These are phyloP conservation scores for Cairneyella variabilis DNA, from an alignment of 495 filamentous ascomycete species.

Conservation along the genomic window DNA sequence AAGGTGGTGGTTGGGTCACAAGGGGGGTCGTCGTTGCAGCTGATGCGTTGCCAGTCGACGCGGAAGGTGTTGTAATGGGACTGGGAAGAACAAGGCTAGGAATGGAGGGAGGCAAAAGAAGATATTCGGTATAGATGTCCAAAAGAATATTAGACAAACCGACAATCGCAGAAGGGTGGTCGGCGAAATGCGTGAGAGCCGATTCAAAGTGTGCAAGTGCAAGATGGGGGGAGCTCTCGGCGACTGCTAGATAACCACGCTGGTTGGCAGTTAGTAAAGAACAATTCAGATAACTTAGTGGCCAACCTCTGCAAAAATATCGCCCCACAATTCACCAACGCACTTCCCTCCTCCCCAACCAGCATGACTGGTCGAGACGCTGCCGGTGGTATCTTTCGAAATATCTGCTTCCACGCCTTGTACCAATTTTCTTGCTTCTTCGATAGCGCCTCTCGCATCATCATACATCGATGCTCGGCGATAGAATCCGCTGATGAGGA, in stretches of 20 bases:
- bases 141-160: conserved; percentile 79
- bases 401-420: conserved; percentile 50
- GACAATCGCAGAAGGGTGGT: conserved; percentile 79
- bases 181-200: conserved; percentile 65
- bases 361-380: conserved; percentile 48
- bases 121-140: conserved; percentile 72
- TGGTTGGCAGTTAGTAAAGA: conserved; percentile 37
- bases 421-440: conserved; percentile 74
- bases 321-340: conserved; percentile 75
- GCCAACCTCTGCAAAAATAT: conserved; percentile 68
- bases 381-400: conserved; percentile 44
- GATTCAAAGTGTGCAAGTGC: conserved; percentile 75
- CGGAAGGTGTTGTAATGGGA: conserved; percentile 7
- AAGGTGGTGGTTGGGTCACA: not conserved
- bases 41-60: conserved; percentile 8
- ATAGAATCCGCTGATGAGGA: conserved; percentile 84
- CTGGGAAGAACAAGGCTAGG: conserved; percentile 17
- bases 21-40: conserved; percentile 1
- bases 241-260: conserved; percentile 64
- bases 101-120: conserved; percentile 42
- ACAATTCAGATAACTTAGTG: conserved; percentile 1
- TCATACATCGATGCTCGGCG: conserved; percentile 72
- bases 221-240: conserved; percentile 56
- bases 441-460: conserved; percentile 72
- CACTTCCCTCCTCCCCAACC: conserved; percentile 74